Evolutionary conservation across 2,329 filamentous ascomycete genomes (phyloP), one percentile per base, ranked within the genome.

Genomic region (Fusarium aywerte): DNA sequence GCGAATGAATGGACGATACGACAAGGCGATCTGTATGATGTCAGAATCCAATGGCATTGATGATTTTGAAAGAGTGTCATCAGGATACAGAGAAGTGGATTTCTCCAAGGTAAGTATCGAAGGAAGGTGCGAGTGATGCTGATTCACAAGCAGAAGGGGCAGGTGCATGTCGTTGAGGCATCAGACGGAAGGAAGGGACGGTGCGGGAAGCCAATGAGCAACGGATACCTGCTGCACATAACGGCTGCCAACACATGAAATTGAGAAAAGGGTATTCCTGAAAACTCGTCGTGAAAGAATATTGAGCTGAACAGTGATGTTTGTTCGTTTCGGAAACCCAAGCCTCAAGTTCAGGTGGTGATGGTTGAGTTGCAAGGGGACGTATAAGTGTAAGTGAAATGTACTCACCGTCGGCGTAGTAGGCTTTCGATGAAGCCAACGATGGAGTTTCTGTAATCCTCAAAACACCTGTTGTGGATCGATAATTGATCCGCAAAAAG

Each of bases 1-100:
- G 42, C 42, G 44, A 79, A 77, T 66, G 76, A 78, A 58, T 65
- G 74, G 75, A 77, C 74, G 77, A 78, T 72, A 73, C 75, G 71
- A 74, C 68, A 57, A 74, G 60, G 74, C 77, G 70, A 71, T 78
- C 77, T 80, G 62, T 43, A 65, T 13, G 38, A 58, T 65, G 61
- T 61, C 60, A 68, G 52, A 60, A 56, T 16, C 31, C 31, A 38
- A 36, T 5, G 21, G 15, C 45, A 33, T 25, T 44, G 53, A 47
- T 40, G 42, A 62, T 45, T 44, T 42, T 39, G 11, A 27, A 42
- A 49, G 51, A 45, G 45, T n/a, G 54, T 29, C 29, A 38, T 25
- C 35, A 23, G 45, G 8, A 16, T 42, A 36, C 51, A 44, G 25
- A 44, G 42, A 54, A 27, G 1, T 25, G 2, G n/a, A 32, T 7